Base-by-base conservation (phyloP, 1,139 yeast genomes). In the Candida sanyaensis region DNA sequence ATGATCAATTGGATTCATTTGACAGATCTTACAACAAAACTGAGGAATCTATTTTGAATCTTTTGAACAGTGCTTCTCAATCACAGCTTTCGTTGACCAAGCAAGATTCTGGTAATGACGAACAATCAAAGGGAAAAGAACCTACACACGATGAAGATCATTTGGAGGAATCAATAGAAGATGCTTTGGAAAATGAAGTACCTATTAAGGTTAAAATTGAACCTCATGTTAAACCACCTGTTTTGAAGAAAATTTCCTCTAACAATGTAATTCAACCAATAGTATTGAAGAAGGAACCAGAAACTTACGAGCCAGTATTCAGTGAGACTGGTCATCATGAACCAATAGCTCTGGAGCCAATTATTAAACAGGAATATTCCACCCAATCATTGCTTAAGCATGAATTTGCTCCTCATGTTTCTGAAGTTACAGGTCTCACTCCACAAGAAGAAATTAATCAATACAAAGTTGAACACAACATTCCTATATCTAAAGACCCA, bases 41-140 rank as follows among this genome's bases (percentile, higher is more conserved):
- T 1, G 78, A 75, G 54, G 73, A 71, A 49, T 71, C 77, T 1
- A 75, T 75, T 9, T 66, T 75, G 71, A 69, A 72, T 51, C 59
- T 74, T 29, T 63, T 75, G 45, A 64, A 67, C 41, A 61, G 59
- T 47, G 56, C 59, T 2, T 49, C 57, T 7, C 48, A 42, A 11
- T 46, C 55, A 4, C 50, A 53, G 31, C 43, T 47, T 27, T 46
- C 48, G 10, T 28, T 46, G 24, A 10, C 37, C 41, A 50, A 10
- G 17, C 26, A 13, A 7, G 32, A 40, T 12, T 12, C 36, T 2
- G 39, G 27, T 10, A 30, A 29, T 6, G 26, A 31, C 6, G 36
- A n/a, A 13, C 21, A 41, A 26, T 12, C 32, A 23, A 44, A 43
- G 33, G 45, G 37, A 30, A 39, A 30, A 28, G n/a, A 43, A 24